phyloP scores from a whole-genome alignment of 805 yeast species.

The Ogataea methanolica region DNA sequence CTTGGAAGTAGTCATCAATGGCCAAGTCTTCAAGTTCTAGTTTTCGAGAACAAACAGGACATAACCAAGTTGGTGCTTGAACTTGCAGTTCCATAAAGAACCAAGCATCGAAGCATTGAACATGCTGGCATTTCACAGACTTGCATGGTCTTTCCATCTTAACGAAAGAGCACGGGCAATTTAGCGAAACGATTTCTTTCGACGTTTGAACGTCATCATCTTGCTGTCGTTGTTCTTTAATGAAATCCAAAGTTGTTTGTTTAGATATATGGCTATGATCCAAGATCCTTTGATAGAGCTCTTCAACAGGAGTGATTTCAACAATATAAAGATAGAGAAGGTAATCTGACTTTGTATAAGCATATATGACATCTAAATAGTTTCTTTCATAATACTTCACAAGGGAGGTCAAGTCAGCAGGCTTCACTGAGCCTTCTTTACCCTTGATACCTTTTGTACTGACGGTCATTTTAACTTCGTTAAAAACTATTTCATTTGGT shows the following conservation, averaged over 20 bases:
- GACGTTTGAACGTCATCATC: conserved; percentile 74
- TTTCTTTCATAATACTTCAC: conserved; percentile 31
- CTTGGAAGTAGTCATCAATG: conserved; percentile 67
- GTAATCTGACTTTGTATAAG: conserved; percentile 48
- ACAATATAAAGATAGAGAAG: conserved; percentile 57
- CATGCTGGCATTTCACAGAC: conserved; percentile 67
- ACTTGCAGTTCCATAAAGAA: conserved; percentile 70
- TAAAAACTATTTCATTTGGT: conserved; percentile 64
- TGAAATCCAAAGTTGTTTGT: conserved; percentile 30
- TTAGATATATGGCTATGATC: conserved; percentile 48
- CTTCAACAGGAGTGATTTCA: conserved; percentile 38
- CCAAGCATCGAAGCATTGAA: conserved; percentile 83
- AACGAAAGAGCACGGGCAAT: conserved; percentile 74
- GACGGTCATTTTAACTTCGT: conserved; percentile 44
- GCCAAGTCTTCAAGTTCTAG: conserved; percentile 56
- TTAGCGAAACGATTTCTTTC: conserved; percentile 55
- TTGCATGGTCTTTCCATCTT: conserved; percentile 70
- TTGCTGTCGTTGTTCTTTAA: conserved; percentile 26
- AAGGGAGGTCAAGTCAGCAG: conserved; percentile 67
- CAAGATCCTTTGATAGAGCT: conserved; percentile 37
- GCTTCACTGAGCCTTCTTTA: conserved; percentile 71
- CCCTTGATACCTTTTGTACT: conserved; percentile 74
- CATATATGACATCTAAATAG: conserved; percentile 49
- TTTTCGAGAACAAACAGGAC: conserved; percentile 70
- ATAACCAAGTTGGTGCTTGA: conserved; percentile 80